A percentile compares a stretch with the other conserved stretches of the same genome.
These are phyloP conservation scores for Triangularia setosa DNA, from an alignment of 2,329 filamentous ascomycete genomes.

Conservation along the genomic window DNA sequence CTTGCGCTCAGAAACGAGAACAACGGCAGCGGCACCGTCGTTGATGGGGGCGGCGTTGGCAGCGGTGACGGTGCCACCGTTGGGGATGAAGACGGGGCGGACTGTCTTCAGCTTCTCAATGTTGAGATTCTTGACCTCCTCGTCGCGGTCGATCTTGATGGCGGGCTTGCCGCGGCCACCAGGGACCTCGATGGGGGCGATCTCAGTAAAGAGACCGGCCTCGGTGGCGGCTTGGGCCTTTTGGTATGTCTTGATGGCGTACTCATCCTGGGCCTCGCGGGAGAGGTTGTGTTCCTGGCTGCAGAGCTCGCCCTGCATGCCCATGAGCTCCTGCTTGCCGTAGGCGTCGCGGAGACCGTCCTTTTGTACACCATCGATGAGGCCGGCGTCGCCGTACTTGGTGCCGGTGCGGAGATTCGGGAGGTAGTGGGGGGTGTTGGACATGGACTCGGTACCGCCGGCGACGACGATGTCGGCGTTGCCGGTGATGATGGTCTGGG, in stretches of 20 bases:
- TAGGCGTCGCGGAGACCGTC: constrained; percentile 94
- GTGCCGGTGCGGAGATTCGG: constrained; percentile 78
- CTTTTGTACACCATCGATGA: constrained; percentile 89
- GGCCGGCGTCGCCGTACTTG: constrained; percentile 88
- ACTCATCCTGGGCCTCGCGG: constrained; percentile 87
- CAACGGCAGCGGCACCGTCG: constrained; percentile 86
- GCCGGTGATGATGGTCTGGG: constrained; percentile 96
- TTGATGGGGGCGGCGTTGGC: constrained; percentile 96
- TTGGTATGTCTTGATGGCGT: constrained; percentile 92
- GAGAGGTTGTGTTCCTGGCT: constrained; percentile 75
- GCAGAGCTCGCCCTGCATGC: constrained; percentile 87
- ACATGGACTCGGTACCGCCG: constrained; percentile 97
- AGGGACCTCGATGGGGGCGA: constrained; percentile 81
- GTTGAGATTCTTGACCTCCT: constrained; percentile 94
- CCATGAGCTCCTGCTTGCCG: constrained; percentile 93
- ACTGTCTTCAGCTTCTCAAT: constrained; percentile 78
- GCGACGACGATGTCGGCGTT: constrained; percentile 91
- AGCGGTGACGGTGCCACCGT: constrained; percentile 84
- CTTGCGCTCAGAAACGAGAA: constrained; percentile 91
- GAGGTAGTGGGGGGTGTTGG: constrained; percentile 94
- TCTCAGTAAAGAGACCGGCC: constrained; percentile 81
- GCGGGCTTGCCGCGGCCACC: constrained; percentile 87
- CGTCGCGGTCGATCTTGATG: constrained; percentile 76
- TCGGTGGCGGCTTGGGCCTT: constrained; percentile 84
- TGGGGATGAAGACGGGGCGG: constrained; percentile 76